Conservation (phyloP, 2,329 filamentous ascomycete genomes). For the Ophioceras dolichostomum region DNA sequence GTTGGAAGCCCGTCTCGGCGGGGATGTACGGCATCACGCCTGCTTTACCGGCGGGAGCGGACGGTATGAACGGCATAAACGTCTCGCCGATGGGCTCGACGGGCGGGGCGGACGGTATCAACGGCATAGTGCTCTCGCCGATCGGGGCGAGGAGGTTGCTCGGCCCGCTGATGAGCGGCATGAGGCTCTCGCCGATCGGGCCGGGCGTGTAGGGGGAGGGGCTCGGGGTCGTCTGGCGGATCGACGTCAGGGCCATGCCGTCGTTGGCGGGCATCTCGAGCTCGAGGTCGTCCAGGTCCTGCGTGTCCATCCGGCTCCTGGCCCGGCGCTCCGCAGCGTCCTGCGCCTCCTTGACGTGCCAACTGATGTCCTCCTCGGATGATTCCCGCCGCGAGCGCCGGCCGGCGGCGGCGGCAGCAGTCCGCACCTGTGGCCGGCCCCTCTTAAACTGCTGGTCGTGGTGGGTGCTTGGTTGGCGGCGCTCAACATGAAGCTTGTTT, state of each 20-base stretch:
- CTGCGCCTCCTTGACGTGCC: constrained; percentile 74
- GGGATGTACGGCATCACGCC: constrained; percentile 14
- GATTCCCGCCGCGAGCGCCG: constrained; percentile 39
- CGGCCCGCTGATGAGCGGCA: constrained; percentile 18
- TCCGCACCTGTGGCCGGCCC: constrained; percentile 1
- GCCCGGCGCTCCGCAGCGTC: constrained; percentile 1
- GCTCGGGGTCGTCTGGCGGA: constrained; percentile 10
- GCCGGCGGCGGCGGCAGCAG: background rate
- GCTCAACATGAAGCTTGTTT: constrained; percentile 6
- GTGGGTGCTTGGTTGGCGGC: too few species aligned
- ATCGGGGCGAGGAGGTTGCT: constrained; percentile 11
- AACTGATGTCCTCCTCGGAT: constrained; percentile 49
- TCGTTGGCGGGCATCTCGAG: constrained; percentile 22
- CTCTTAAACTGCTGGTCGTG: too few species aligned
- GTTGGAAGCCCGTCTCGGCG: constrained; percentile 26
- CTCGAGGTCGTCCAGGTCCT: constrained; percentile 20
- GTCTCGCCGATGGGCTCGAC: constrained; percentile 17
- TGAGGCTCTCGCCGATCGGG: constrained; percentile 17
- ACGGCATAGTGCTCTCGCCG: constrained; percentile 14
- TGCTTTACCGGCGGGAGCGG: constrained; percentile 13
- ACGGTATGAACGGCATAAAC: constrained; percentile 19
- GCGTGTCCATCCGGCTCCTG: constrained; percentile 8
- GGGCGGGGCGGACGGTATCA: constrained; percentile 8
- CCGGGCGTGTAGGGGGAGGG: constrained; percentile 8
- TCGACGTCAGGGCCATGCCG: constrained; percentile 20